Evolutionary conservation across 2,329 filamentous ascomycete species (phyloP), one percentile per base, ranked within the genome.

Genomic region (Cladosporium sp.): DNA sequence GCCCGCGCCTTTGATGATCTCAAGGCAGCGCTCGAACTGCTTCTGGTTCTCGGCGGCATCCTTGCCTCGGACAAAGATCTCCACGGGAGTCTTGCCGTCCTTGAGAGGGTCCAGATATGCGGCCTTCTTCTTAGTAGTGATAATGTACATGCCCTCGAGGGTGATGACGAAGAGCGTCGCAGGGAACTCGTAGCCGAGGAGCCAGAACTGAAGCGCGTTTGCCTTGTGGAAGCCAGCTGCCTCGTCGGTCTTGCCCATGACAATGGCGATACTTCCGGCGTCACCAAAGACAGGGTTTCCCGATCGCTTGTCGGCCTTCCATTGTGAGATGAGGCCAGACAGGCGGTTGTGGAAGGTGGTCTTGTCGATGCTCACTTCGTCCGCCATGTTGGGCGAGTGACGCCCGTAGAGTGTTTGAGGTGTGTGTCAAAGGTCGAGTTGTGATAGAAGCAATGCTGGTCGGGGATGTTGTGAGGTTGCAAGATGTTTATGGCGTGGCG

Each of bases 91-190:
- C 76, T 96, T 95, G 74, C 94, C 93, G 69, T 91, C 91, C 78
- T 96, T 96, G 72, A 99, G 85, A 70, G 91, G 89, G 74, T 97
- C 93, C 53, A 99, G 85, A 79, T 98, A 93, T 76, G 96, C 94
- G 28, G 95, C 94, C 88, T 99, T 99, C 82, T 99, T 99, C 66
- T 92, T 90, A 6, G 95, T 99, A 7, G 95, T 99, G 70, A 99
- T 88, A 66, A 98, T 90, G 80, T 95, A 96, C 72, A 98, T 84
- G 56, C 88, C 88, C 67, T 98, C 95, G 67, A 89, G 82, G 1
- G 94, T 98, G 77, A 99, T 89, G 61, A 99, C 85, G 84, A 99
- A 92, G 69, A 99, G 84, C 0, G 95, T 99, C 46, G 94, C 93
- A 36, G 95, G 95, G 76, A 99, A 99, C 79, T 99, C 95, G 83